phyloP scores from a whole-genome alignment of 345 rosid species.

The Salix arbutifolia region DNA sequence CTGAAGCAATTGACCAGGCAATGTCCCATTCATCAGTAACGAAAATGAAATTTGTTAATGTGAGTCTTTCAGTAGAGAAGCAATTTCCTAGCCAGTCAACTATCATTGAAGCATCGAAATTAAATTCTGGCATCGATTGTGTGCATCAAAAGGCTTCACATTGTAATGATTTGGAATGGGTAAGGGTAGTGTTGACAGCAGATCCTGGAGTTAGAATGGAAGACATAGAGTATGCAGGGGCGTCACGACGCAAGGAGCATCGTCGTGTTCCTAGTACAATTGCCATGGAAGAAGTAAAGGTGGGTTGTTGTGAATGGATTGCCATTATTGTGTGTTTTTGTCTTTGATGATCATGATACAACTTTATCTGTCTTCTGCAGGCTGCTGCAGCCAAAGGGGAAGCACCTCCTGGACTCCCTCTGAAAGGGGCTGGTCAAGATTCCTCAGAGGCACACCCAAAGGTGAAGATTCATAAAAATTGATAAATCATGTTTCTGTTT shows the following conservation, averaged over 20 bases:
- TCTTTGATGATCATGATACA: constrained; percentile 11
- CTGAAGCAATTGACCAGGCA: constrained; percentile 98
- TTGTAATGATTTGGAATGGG: constrained; percentile 75
- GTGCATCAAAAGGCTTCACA: constrained; percentile 20
- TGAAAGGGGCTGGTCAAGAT: constrained; percentile 97
- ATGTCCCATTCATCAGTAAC: constrained; percentile 81
- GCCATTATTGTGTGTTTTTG: not conserved
- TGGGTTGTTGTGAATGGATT: constrained; percentile 23
- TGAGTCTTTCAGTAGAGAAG: constrained; percentile 63
- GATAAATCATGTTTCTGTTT: constrained; percentile 1
- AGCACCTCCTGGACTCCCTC: constrained; percentile 98
- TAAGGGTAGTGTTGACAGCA: constrained; percentile 82
- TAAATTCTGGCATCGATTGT: constrained; percentile 15
- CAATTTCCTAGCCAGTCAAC: constrained; percentile 21
- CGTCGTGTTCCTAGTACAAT: constrained; percentile 99
- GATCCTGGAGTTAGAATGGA: constrained; percentile 75
- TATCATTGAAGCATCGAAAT: constrained; percentile 18
- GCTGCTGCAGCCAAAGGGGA: constrained; percentile 99
- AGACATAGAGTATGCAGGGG: constrained; percentile 60
- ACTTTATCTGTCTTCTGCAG: constrained; percentile 40
- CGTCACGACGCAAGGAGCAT: constrained; percentile 76
- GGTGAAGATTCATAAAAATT: constrained; percentile 41
- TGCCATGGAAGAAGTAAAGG: constrained; percentile 99
- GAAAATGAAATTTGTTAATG: constrained; percentile 65
- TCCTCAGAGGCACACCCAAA: constrained; percentile 82